A percentile compares a stretch with the other conserved stretches of the same genome.
These are phyloP conservation scores for Rhizoclosmatium globosum DNA, from an alignment of 192 early-diverging fungal genomes.

Conservation along the genomic window DNA sequence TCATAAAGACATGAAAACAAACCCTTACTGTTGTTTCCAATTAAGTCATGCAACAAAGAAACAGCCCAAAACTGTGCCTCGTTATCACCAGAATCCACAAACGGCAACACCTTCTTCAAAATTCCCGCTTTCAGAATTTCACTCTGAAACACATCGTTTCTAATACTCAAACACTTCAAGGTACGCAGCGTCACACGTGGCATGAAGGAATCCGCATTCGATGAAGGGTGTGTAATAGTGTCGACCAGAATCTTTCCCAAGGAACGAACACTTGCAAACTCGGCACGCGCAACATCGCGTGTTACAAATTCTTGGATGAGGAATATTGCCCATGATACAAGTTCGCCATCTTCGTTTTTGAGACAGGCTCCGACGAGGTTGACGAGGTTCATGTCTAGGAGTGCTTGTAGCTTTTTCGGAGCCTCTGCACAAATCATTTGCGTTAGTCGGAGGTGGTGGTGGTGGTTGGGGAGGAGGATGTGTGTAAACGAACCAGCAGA, in stretches of 20 bases:
- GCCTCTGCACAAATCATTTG: slow-evolving; percentile 3
- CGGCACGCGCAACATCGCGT: slow-evolving; percentile 63
- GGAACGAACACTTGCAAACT: slow-evolving; percentile 67
- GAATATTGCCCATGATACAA: slow-evolving; percentile 81
- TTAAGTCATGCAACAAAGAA: slow-evolving; percentile 54
- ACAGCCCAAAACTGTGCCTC: slow-evolving; percentile 82
- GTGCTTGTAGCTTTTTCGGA: slow-evolving; percentile 53
- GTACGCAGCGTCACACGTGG: slow-evolving; percentile 75
- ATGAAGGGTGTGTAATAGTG: slow-evolving; percentile 33
- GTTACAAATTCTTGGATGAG: slow-evolving; percentile 72
- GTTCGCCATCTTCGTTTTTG: slow-evolving; percentile 78
- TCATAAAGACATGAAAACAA: background rate
- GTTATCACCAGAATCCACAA: slow-evolving; percentile 66
- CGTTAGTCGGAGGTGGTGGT: background rate
- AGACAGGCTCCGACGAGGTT: slow-evolving; percentile 72
- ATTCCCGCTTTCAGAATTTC: slow-evolving; percentile 70
- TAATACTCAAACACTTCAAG: slow-evolving; percentile 72
- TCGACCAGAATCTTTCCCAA: slow-evolving; percentile 64
- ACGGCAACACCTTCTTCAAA: slow-evolving; percentile 69
- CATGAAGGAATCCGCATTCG: slow-evolving; percentile 68
- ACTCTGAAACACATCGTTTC: slow-evolving; percentile 64
- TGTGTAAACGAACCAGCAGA: slow-evolving; percentile 34
- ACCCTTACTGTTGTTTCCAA: slow-evolving; percentile 30
- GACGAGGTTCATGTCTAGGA: slow-evolving; percentile 73
- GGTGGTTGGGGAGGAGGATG: background rate